These are phyloP conservation scores for Phalaenopsis aphrodite DNA, from an alignment of 106 monocot species.

Conservation along the genomic window DNA sequence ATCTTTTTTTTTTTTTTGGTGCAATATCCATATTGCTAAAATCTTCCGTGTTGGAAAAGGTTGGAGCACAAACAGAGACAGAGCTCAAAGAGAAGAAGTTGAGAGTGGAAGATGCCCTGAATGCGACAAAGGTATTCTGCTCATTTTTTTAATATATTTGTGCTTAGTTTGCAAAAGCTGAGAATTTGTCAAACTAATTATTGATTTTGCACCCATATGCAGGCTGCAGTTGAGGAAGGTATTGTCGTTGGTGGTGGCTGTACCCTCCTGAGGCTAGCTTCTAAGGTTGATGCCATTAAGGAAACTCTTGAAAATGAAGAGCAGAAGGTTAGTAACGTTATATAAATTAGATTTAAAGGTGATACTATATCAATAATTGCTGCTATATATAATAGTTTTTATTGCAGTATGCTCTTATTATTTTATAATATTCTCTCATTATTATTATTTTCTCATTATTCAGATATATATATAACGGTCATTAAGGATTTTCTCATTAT, in stretches of 20 bases:
- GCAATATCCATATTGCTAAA: background rate
- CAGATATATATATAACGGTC: too few relatives aligned
- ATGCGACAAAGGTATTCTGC: slow-evolving; percentile 58
- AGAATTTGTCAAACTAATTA: background rate
- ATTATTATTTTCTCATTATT: too few relatives aligned
- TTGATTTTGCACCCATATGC: background rate
- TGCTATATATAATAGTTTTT: too few relatives aligned
- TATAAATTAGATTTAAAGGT: too few relatives aligned
- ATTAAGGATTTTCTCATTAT: too few relatives aligned
- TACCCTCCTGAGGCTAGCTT: slow-evolving; percentile 55
- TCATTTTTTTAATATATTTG: background rate
- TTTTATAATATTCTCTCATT: too few relatives aligned
- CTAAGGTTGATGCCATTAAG: slow-evolving; percentile 64
- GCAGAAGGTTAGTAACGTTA: slow-evolving; percentile 40
- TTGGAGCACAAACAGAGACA: slow-evolving; percentile 78
- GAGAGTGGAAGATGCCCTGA: slow-evolving; percentile 77
- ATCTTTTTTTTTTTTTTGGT: background rate
- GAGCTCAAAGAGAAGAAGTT: slow-evolving; percentile 76
- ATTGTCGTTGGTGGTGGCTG: slow-evolving; percentile 82
- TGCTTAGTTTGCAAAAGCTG: background rate
- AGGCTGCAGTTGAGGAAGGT: slow-evolving; percentile 84
- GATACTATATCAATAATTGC: too few relatives aligned
- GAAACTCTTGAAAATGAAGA: slow-evolving; percentile 66
- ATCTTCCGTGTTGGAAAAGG: slow-evolving; percentile 17
- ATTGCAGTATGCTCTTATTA: too few relatives aligned